Evolutionary conservation across 208 protist species (phyloP), one percentile per base, ranked within the genome.

Genomic region (Herpetomonas muscarum): DNA sequence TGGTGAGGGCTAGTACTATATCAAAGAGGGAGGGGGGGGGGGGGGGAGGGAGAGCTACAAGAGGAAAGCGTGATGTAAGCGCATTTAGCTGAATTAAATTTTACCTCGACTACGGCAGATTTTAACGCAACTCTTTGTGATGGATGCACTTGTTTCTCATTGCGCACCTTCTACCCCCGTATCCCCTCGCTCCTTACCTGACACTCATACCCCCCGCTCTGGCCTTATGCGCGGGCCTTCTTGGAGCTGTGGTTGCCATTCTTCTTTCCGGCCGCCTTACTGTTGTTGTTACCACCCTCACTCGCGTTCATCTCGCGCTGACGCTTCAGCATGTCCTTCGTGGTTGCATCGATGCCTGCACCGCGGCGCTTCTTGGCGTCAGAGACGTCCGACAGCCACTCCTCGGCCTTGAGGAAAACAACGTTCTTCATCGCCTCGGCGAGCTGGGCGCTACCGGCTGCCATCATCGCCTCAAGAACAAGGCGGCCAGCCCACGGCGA

Each of bases 401-500:
- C 75, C 68, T 95, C 89, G 0, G 83, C 85, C 39, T 80, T 79
- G 29, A 95, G 65, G 54, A 86, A 93, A 1, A 87, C 81, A 17
- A 95, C 83, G 24, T 92, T 84, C 49, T 76, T 79, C 73, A 95
- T 93, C 15, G 84, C 84, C 12, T 85, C 74, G 10, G 67, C 59
- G 10, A 95, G 65, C 68, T 79, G 62, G 19, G 74, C 52, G 56
- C 79, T 90, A 26, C 83, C 85, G 6, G 64, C 47, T n/a, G 68
- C 52, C 36, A 88, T 45, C 85, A 95, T 91, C 26, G 84, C 61
- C n/a, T 93, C 85, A 0, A 95, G 76, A 45, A 95, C 89, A 2
- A 95, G 64, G 12, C 85, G 83, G 4, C 89, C 89, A 0, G 89
- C 82, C 89, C 89, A 95, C 31, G 85, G 89, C 10, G 83, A 92